These are phyloP conservation scores for Mimosa bimucronata DNA, from an alignment of 306 rosid genomes.

Conservation along the genomic window DNA sequence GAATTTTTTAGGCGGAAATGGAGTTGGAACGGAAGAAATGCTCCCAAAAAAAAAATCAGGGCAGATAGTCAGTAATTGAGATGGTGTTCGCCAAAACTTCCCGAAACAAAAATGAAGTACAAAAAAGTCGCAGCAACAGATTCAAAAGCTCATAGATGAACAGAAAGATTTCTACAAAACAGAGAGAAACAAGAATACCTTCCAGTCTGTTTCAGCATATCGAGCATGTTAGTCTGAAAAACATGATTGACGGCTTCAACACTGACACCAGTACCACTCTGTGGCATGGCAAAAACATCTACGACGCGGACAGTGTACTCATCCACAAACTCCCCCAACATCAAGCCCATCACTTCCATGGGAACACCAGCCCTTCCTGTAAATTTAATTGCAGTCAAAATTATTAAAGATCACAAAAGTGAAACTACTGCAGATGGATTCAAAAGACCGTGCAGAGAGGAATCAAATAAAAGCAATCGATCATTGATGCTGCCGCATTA, in stretches of 20 bases:
- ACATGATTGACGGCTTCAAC: slow-evolving; percentile 98
- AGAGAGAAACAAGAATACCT: slow-evolving; percentile 42
- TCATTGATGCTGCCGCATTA: neutral
- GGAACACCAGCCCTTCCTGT: slow-evolving; percentile 97
- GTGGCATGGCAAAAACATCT: slow-evolving; percentile 98
- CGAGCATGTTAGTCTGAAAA: slow-evolving; percentile 89
- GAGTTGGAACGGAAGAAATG: neutral
- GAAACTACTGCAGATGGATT: neutral
- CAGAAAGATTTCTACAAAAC: neutral
- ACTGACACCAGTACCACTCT: slow-evolving; percentile 95
- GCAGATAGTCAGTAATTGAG: neutral
- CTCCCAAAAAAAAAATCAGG: neutral
- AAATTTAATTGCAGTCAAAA: slow-evolving; percentile 12
- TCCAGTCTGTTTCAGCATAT: slow-evolving; percentile 80
- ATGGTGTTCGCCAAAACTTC: neutral
- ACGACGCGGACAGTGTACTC: slow-evolving; percentile 92
- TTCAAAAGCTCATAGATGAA: neutral
- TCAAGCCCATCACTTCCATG: slow-evolving; percentile 98
- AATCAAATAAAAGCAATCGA: neutral
- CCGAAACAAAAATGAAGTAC: neutral
- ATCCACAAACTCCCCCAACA: slow-evolving; percentile 93
- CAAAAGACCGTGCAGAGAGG: neutral
- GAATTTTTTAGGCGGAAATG: neutral
- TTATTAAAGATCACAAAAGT: no score
- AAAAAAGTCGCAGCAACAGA: neutral